These are phyloP conservation scores for Alnus rubra DNA, from an alignment of 306 rosid genomes.

Conservation along the genomic window DNA sequence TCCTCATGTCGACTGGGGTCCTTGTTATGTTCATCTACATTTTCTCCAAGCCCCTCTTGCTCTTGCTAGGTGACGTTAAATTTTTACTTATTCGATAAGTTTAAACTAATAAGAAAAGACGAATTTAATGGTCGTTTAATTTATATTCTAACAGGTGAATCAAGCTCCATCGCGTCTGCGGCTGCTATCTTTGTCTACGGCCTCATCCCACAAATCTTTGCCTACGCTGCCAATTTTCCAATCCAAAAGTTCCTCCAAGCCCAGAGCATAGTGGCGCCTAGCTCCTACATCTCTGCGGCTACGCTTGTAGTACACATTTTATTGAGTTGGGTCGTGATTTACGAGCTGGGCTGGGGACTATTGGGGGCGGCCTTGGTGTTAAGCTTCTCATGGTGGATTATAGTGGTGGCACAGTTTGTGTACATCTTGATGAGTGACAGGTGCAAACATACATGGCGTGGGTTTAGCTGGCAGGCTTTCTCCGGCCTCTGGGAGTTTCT, in stretches of 20 bases:
- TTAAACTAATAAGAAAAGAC: no score
- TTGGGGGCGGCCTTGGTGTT: constrained; percentile 44
- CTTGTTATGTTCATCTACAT: constrained; percentile 39
- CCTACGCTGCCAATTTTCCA: constrained; percentile 55
- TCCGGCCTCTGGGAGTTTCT: constrained; percentile 44
- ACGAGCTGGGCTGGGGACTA: constrained; percentile 36
- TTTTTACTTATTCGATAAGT: no score
- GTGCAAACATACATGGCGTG: constrained; percentile 49
- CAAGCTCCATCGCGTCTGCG: constrained; percentile 30
- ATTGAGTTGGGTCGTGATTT: constrained; percentile 47
- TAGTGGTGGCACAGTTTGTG: constrained; percentile 47
- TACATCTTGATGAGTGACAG: constrained; percentile 34
- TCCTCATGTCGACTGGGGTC: constrained; percentile 39
- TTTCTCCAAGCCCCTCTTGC: constrained; percentile 36
- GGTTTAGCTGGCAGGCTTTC: constrained; percentile 44
- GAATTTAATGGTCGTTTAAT: no score
- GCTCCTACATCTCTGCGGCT: constrained; percentile 39
- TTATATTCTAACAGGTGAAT: constrained; percentile 6
- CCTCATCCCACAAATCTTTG: constrained; percentile 56
- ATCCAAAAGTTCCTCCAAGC: constrained; percentile 62
- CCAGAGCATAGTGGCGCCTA: constrained; percentile 51
- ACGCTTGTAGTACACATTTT: constrained; percentile 32
- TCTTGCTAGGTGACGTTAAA: constrained; percentile 26
- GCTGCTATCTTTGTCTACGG: constrained; percentile 50
- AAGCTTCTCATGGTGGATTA: constrained; percentile 58